These are phyloP conservation scores for Fraxinus floribunda DNA, from an alignment of 305 asterid species.

Conservation along the genomic window DNA sequence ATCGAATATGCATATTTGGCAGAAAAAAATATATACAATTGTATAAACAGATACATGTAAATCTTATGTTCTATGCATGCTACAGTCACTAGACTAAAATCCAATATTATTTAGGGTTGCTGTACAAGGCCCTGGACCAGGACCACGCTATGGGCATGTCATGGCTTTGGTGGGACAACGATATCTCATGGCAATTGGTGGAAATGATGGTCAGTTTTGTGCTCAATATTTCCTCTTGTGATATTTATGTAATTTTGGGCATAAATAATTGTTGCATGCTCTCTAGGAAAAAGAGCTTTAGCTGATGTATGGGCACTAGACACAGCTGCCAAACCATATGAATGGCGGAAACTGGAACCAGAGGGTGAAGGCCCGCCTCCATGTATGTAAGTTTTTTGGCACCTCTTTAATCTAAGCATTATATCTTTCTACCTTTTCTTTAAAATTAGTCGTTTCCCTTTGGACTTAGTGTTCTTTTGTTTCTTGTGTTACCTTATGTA, in stretches of 20 bases:
- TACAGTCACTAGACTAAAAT: background rate
- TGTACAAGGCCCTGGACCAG: conserved; percentile 99
- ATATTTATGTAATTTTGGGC: background rate
- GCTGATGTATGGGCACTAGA: conserved; percentile 84
- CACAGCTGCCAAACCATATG: conserved; percentile 69
- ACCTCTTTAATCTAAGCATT: background rate
- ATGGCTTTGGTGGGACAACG: conserved; percentile 99
- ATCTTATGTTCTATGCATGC: background rate
- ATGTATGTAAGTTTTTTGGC: conserved; percentile 66
- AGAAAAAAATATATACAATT: background rate
- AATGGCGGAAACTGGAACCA: conserved; percentile 60
- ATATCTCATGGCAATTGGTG: conserved; percentile 99
- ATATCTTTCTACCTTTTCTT: background rate
- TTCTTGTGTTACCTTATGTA: background rate
- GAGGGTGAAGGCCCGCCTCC: conserved; percentile 99
- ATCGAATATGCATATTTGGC: background rate
- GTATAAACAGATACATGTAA: background rate
- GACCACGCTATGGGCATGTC: conserved; percentile 99
- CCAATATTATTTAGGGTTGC: conserved; percentile 65
- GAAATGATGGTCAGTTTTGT: conserved; percentile 84
- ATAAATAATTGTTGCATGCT: conserved; percentile 1
- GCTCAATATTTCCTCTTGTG: background rate
- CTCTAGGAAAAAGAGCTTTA: conserved; percentile 88
- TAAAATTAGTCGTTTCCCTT: background rate
- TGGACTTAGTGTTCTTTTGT: background rate